Base-by-base conservation (phyloP, 768 basidiomycete genomes). In the Gyrodon lividus region DNA sequence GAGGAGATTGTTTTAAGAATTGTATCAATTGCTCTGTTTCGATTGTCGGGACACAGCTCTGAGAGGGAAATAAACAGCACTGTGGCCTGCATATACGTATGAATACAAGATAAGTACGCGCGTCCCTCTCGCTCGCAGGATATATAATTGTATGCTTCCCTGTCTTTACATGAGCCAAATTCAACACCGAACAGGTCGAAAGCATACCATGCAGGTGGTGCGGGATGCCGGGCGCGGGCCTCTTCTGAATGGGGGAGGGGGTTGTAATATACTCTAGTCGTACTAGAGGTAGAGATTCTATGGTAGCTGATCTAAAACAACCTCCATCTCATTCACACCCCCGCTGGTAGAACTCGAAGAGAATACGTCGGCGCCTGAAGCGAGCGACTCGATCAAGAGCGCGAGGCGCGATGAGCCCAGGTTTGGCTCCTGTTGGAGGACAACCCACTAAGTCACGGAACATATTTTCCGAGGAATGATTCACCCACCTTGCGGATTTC, bases 381-480 rank as follows among this genome's bases (percentile, higher is more conserved):
- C 88, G 48, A 93, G 71, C 0, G 91, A 90, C 62, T 93, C 89
- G 55, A 94, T 88, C 33, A 94, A 77, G 45, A 94, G 64, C 0
- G 82, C 77, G 3, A 94, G 73, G 5, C 86, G 77, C 13, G 89
- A 81, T 2, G 77, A 75, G 0, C 82, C 82, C 54, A 93, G 72
- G 51, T 83, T 84, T 0, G 86, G 84, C 65, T 93, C 81, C 78
- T 82, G 50, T 26, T 20, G 16, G 35, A 35, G 33, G 17, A 52
- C 8, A 42, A 41, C 24, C 7, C 3, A 7, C 30, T 48, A 23
- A 46, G 34, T 26, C 39, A 42, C 6, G 8, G 6, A 4, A 17
- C 20, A 39, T 3, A 16, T 20, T 16, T n/a, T 4, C 1, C 16
- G 26, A 3, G 10, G 8, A 39, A 1, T 20, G 7, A 20, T 24